Evolutionary conservation across 2,329 filamentous ascomycete species (phyloP).

Genomic region (Pseudogymnoascus pannorum): DNA sequence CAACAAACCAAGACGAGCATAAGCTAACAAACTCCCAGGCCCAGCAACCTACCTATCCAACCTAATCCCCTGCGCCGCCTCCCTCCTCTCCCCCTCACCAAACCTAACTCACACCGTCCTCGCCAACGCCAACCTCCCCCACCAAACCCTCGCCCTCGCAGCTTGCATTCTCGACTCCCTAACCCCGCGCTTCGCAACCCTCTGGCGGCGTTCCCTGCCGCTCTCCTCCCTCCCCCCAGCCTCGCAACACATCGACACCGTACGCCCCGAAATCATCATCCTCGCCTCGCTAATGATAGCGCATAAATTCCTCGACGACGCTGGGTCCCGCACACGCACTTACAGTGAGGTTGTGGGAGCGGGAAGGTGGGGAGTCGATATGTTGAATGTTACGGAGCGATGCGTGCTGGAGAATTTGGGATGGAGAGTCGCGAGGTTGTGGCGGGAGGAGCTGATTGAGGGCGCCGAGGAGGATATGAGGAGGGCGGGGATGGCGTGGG

Average conservation of each 20-base stretch:
- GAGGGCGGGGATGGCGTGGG: conserved; percentile 38
- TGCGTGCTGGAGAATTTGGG: conserved; percentile 57
- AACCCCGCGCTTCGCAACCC: conserved; percentile 53
- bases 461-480: conserved; percentile 59
- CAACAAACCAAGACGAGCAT: background rate
- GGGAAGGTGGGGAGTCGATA: conserved; percentile 49
- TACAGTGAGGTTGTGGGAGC: conserved; percentile 49
- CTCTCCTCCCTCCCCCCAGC: conserved; percentile 26
- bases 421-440: conserved; percentile 56
- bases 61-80: conserved; percentile 56
- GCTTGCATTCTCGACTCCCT: conserved; percentile 61
- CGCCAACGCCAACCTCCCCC: conserved; percentile 47
- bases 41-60: conserved; percentile 60
- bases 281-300: conserved; percentile 57
- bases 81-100: conserved; percentile 50
- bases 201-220: conserved; percentile 54
- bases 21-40: conserved; percentile 38
- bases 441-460: conserved; percentile 46
- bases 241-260: conserved; percentile 50
- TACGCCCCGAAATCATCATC: conserved; percentile 55
- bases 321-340: conserved; percentile 44
- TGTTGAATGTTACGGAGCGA: conserved; percentile 57
- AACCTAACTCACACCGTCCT: conserved; percentile 54
- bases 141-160: conserved; percentile 56
- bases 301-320: conserved; percentile 59